Evolutionary conservation across 106 monocot species (phyloP).

Genomic region (Gastrodia elata): DNA sequence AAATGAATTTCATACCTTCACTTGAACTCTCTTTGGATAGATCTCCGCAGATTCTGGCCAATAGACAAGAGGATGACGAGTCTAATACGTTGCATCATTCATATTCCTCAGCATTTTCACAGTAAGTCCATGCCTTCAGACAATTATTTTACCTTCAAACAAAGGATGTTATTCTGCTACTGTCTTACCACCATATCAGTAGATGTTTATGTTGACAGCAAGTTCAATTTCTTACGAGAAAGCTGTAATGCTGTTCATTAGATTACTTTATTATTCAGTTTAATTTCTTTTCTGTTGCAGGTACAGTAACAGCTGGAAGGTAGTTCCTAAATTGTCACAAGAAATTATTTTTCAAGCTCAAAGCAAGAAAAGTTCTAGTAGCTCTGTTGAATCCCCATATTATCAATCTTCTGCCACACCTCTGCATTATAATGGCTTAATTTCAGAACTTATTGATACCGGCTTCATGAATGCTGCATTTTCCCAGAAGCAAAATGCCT

Average conservation of each 20-base stretch:
- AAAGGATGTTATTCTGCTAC: background rate
- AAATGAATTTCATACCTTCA: conserved; percentile 14
- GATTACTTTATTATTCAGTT: background rate
- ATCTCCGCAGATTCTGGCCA: conserved; percentile 10
- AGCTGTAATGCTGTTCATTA: background rate
- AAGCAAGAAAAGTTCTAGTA: background rate
- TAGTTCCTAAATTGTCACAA: background rate
- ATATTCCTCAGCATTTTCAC: conserved; percentile 63
- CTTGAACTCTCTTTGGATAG: conserved; percentile 57
- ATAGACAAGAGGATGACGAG: conserved; percentile 28
- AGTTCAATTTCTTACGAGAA: background rate
- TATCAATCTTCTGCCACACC: conserved; percentile 3
- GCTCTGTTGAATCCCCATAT: background rate
- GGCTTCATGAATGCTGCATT: background rate
- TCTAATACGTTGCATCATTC: conserved; percentile 47
- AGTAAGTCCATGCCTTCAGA: conserved; percentile 28
- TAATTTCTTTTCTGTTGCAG: conserved; percentile 15
- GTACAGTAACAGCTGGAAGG: conserved; percentile 26
- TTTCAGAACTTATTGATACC: conserved; percentile 11
- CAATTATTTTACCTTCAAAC: background rate
- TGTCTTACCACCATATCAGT: background rate
- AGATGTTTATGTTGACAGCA: background rate
- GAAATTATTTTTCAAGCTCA: conserved; percentile 7
- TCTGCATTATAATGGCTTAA: background rate
- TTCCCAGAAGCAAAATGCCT: conserved; percentile 10